phyloP scores from a whole-genome alignment of 2,329 filamentous ascomycete species.

The Cladosporium sp. region DNA sequence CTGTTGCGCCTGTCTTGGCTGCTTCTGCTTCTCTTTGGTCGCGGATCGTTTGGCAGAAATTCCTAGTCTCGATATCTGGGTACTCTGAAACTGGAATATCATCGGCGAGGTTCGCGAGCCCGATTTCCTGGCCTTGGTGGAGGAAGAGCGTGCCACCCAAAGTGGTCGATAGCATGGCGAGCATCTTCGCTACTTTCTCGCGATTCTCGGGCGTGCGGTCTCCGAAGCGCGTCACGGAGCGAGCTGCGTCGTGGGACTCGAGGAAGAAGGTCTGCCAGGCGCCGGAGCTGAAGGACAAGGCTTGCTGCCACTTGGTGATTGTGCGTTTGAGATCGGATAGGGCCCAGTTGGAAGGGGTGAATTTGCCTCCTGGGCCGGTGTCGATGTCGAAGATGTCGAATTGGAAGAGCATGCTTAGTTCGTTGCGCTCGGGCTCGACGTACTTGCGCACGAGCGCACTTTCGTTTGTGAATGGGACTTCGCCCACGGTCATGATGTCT shows the following conservation, averaged over 20 bases:
- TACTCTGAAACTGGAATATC: constrained; percentile 39
- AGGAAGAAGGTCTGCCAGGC: constrained; percentile 64
- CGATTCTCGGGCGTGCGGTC: constrained; percentile 52
- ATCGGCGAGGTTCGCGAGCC: constrained; percentile 57
- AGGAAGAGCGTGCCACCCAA: constrained; percentile 56
- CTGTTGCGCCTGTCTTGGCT: constrained; percentile 3
- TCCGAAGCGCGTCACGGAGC: constrained; percentile 58
- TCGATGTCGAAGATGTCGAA: constrained; percentile 65
- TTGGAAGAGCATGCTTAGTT: constrained; percentile 71
- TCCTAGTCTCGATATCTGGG: constrained; percentile 53
- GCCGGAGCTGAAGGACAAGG: constrained; percentile 59
- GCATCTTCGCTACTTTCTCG: constrained; percentile 56
- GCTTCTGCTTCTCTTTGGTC: constrained; percentile 24
- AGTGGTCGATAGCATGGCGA: constrained; percentile 35
- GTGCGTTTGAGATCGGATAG: constrained; percentile 49
- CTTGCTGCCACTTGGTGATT: constrained; percentile 59
- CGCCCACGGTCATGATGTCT: constrained; percentile 52
- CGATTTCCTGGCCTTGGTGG: constrained; percentile 67
- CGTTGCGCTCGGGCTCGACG: constrained; percentile 55
- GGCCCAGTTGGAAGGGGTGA: constrained; percentile 56
- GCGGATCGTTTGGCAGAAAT: constrained; percentile 52
- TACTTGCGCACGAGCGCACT: constrained; percentile 51
- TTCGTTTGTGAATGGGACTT: constrained; percentile 52
- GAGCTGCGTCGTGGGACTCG: constrained; percentile 66
- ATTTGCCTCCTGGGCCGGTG: constrained; percentile 43